phyloP scores from a whole-genome alignment of 306 rosid genomes.

The Vigna nakashimae region DNA sequence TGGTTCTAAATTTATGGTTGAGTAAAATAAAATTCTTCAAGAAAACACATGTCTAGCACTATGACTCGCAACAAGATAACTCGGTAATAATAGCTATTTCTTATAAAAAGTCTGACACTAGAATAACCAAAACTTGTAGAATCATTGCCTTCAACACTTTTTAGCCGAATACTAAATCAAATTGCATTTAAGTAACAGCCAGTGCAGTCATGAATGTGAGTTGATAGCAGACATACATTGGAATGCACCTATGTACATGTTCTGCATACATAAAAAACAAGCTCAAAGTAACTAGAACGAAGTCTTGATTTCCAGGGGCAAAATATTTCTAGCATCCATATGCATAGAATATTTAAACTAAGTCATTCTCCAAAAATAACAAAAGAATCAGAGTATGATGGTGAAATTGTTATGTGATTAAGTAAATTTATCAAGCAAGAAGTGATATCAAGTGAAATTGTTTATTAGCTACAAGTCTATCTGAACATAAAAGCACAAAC shows the following conservation, averaged over 20 bases:
- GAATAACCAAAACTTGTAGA: neutral
- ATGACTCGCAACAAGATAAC: neutral
- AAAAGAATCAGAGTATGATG: constrained; percentile 2
- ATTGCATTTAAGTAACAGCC: neutral
- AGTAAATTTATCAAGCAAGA: neutral
- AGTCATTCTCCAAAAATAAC: neutral
- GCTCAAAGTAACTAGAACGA: constrained; percentile 1
- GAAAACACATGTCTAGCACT: neutral
- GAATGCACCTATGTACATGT: neutral
- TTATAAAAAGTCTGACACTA: constrained; percentile 12
- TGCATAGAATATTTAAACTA: neutral
- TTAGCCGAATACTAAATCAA: neutral
- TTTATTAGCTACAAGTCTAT: neutral
- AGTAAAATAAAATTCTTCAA: neutral
- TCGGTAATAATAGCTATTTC: neutral
- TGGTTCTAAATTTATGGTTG: neutral
- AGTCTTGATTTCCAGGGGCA: neutral
- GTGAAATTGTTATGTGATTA: too few species aligned
- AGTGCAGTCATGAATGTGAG: neutral
- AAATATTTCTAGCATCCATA: neutral
- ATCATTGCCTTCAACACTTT: neutral
- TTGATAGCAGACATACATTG: neutral
- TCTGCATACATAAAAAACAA: neutral
- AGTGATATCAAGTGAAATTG: neutral
- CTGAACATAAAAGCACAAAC: neutral